Percentiles rank a stretch among this genome's conserved stretches.
Conservation (phyloP, 495 filamentous ascomycete genomes). For the Talaromyces trachyspermus region DNA sequence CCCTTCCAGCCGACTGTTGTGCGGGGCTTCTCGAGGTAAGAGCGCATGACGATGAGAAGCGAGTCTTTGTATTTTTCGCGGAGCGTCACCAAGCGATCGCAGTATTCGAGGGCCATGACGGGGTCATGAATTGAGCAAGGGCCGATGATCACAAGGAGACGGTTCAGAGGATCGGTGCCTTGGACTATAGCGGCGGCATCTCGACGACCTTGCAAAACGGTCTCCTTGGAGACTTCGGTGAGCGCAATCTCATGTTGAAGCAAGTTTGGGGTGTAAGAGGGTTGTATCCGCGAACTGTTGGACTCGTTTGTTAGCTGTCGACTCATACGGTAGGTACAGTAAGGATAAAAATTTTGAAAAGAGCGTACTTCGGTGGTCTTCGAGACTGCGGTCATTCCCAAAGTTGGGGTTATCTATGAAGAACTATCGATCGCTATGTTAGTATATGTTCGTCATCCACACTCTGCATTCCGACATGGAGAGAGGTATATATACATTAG, state of each 20-base stretch:
- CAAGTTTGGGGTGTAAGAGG: conserved; percentile 89
- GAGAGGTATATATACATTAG: background rate
- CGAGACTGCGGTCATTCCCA: conserved; percentile 69
- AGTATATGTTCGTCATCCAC: too few relatives aligned
- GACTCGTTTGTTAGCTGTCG: background rate
- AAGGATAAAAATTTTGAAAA: background rate
- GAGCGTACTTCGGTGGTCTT: conserved; percentile 83
- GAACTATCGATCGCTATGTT: too few relatives aligned
- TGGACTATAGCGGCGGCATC: conserved; percentile 78
- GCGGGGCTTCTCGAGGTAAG: conserved; percentile 97
- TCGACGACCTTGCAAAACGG: conserved; percentile 72
- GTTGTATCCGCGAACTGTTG: conserved; percentile 78
- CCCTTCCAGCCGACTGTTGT: conserved; percentile 99
- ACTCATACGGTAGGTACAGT: too few relatives aligned
- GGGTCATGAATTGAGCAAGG: conserved; percentile 99
- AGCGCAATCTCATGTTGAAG: conserved; percentile 92
- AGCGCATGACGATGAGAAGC: conserved; percentile 92
- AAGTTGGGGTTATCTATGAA: conserved; percentile 86
- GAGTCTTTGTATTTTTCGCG: conserved; percentile 88
- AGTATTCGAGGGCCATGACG: conserved; percentile 86
- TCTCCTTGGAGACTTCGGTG: conserved; percentile 66
- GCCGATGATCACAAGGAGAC: conserved; percentile 87
- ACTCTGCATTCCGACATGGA: too few relatives aligned
- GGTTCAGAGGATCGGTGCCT: conserved; percentile 62
- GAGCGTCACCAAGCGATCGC: conserved; percentile 68